Percentiles rank a stretch among this genome's conserved stretches.
Evolutionary conservation across 164 flowering plant genomes (phyloP).

Genomic region (Cinnamomum micranthum): DNA sequence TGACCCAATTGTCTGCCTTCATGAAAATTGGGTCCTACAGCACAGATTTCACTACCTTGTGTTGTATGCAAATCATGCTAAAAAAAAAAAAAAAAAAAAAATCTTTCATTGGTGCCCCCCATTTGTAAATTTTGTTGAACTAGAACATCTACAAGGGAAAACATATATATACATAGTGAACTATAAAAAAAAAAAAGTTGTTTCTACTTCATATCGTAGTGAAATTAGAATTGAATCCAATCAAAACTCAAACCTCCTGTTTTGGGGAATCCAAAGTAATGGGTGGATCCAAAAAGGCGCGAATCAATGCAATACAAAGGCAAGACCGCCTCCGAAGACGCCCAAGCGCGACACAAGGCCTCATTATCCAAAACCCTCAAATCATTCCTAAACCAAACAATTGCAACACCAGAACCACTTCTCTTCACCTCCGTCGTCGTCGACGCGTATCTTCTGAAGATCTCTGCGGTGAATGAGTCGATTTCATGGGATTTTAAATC

Average conservation of each 20-base stretch:
- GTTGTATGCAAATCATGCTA: too few relatives aligned
- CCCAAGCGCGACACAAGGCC: conserved; percentile 70
- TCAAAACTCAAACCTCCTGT: conserved; percentile 66
- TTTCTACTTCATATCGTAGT: neutral
- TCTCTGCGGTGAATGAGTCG: conserved; percentile 36
- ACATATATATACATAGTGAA: too few relatives aligned
- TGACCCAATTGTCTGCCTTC: too few relatives aligned
- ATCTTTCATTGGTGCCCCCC: too few relatives aligned
- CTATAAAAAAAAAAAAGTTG: too few relatives aligned
- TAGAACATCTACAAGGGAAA: too few relatives aligned
- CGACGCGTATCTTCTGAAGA: conserved; percentile 45
- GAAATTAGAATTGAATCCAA: neutral
- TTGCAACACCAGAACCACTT: conserved; percentile 55
- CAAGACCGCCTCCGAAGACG: conserved; percentile 55
- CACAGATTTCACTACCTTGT: too few relatives aligned
- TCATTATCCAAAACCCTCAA: conserved; percentile 84
- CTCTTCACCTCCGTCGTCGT: conserved; percentile 21
- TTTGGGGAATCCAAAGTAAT: conserved; percentile 81
- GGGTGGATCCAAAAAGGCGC: conserved; percentile 62
- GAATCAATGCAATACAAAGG: conserved; percentile 93
- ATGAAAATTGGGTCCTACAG: too few relatives aligned
- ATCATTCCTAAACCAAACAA: conserved; percentile 95
- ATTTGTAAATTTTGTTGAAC: too few relatives aligned
- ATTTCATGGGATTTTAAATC: conserved; percentile 32
- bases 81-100: too few relatives aligned